phyloP scores from a whole-genome alignment of 2,329 filamentous ascomycete species.

The Pseudogymnoascus sp. region DNA sequence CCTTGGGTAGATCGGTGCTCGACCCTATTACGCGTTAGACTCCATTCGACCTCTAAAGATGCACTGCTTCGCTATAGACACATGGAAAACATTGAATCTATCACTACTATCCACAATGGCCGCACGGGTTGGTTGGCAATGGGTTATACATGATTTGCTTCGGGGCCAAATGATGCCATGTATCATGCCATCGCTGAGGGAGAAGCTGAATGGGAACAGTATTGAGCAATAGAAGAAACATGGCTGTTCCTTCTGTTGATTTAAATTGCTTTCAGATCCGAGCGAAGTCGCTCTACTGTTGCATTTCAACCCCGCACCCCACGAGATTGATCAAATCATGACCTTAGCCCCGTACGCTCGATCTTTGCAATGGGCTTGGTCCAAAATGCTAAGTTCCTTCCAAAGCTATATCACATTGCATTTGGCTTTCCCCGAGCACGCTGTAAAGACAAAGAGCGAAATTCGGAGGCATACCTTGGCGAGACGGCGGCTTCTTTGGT shows the following conservation, averaged over 20 bases:
- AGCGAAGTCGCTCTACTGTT: not conserved
- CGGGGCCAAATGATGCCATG: not conserved
- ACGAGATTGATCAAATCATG: not conserved
- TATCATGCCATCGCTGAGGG: not conserved
- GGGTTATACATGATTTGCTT: not conserved
- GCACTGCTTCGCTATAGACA: not conserved
- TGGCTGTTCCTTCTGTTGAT: not conserved
- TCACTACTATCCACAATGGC: not conserved
- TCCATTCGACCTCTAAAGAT: not conserved
- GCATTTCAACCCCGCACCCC: not conserved
- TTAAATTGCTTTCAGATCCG: not conserved
- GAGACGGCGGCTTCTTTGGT: slow-evolving; percentile 58
- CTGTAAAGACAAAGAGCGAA: slow-evolving; percentile 1
- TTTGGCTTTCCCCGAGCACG: not conserved
- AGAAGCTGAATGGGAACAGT: not conserved
- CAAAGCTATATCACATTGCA: not conserved
- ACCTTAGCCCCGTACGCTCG: not conserved
- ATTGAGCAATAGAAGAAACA: not conserved
- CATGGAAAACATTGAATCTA: not conserved
- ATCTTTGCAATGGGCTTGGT: not conserved
- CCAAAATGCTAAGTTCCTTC: not conserved
- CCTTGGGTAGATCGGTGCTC: slow-evolving; percentile 83
- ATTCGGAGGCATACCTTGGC: slow-evolving; percentile 54
- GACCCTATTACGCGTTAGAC: slow-evolving; percentile 53
- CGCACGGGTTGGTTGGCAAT: not conserved